Evolutionary conservation across 2,329 filamentous ascomycete genomes (phyloP), one percentile per base, ranked within the genome.

Genomic region (Chaetomiaceae sp.): DNA sequence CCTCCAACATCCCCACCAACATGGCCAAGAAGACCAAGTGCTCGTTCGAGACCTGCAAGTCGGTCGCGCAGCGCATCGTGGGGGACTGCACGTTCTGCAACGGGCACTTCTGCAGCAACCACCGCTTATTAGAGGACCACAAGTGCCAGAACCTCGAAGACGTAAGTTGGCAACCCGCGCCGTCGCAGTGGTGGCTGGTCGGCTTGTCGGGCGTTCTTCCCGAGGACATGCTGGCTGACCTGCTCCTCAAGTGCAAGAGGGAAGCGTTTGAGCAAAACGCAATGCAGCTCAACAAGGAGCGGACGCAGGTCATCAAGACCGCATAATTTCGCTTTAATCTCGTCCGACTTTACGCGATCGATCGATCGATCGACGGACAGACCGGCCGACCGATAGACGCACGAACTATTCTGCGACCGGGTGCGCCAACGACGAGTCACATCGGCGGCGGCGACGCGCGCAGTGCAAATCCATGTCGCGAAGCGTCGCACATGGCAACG

Each of bases 51-150:
- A 85, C 90, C 63, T 97, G 94, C 83, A 89, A 84, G 68, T 85
- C 90, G 64, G 81, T 82, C 27, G 91, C 90, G 14, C 91, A 96
- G 72, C 86, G 89, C 61, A 96, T 99, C 66, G 89, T 96, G 55
- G 94, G 94, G 50, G 92, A 97, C 75, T 99, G 94, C 74, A 86
- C 85, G 57, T 97, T 97, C 78, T 99, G 94, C 76, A 79, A 86
- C 51, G 90, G 91, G 41, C 89, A 95, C 69, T 97, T 89, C 77
- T 99, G 94, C 74, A 89, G 89, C 64, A 95, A 90, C 76, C 94
- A 99, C 74, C 82, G 94, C 52, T 81, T 97, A 74, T 74, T 97
- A 59, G 94, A 99, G 73, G 89, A 92, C 64, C 94, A 99, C 75
- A 89, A 89, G 74, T 99, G 94, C 75, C 84, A 82, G 59, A 90